Evolutionary conservation across 2,329 filamentous ascomycete species (phyloP).

Genomic region (Cladophialophora exuberans): DNA sequence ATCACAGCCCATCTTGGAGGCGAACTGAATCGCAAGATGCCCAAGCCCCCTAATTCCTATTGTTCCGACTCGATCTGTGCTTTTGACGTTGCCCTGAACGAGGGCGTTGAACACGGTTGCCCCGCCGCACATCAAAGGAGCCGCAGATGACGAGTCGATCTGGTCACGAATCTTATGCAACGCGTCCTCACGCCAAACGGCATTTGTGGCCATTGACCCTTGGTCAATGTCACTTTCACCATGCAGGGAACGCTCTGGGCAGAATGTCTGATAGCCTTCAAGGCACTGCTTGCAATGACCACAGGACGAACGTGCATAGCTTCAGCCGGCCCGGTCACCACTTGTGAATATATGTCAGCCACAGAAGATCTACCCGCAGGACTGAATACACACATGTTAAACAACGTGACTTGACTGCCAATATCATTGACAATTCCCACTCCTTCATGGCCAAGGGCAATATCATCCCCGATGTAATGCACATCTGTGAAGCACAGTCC

Average conservation of each 20-base stretch:
- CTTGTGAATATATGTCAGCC: too few relatives aligned
- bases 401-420: background rate
- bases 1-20: background rate
- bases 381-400: too few relatives aligned
- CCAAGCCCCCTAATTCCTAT: background rate
- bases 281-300: background rate
- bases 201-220: background rate
- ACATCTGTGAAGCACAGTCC: background rate
- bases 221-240: too few relatives aligned
- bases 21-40: background rate
- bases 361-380: too few relatives aligned
- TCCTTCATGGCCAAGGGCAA: background rate
- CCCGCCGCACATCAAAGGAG: background rate
- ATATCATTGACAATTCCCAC: background rate
- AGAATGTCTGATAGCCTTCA: background rate
- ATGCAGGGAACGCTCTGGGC: too few relatives aligned
- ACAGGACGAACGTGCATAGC: background rate
- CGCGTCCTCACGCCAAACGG: background rate
- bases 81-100: background rate
- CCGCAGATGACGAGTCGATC: background rate
- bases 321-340: background rate
- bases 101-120: background rate
- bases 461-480: background rate
- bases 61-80: background rate
- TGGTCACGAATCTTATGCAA: background rate